Percentiles rank a stretch among this genome's conserved stretches.
These are phyloP conservation scores for Kwoniella dendrophila DNA, from an alignment of 768 basidiomycete genomes.

Conservation along the genomic window DNA sequence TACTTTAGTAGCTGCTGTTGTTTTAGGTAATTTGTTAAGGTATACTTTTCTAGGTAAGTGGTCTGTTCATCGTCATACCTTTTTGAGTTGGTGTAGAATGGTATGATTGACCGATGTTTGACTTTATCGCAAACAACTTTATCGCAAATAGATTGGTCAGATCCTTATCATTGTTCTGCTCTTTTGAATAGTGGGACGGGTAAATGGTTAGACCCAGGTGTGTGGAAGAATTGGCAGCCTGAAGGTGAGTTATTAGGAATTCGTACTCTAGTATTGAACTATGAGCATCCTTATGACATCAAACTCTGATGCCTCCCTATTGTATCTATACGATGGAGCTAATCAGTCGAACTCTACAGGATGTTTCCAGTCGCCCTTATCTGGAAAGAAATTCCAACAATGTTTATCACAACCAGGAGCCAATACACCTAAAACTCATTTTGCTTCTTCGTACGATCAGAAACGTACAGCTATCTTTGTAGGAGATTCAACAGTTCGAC, in stretches of 20 bases:
- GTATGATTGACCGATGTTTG: background rate
- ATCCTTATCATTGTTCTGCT: conserved; percentile 72
- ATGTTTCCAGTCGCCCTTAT: conserved; percentile 23
- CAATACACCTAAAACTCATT: conserved; percentile 22
- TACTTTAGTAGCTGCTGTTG: conserved; percentile 46
- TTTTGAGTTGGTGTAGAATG: background rate
- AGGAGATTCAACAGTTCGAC: conserved; percentile 81
- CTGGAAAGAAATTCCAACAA: conserved; percentile 12
- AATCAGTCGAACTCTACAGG: background rate
- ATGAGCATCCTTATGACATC: too few species aligned
- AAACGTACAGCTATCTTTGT: conserved; percentile 69
- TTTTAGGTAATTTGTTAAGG: conserved; percentile 52
- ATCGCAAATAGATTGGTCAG: conserved; percentile 65
- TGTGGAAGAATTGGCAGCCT: conserved; percentile 79
- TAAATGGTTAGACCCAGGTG: conserved; percentile 71
- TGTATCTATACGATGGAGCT: too few species aligned
- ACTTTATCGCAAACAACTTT: too few species aligned
- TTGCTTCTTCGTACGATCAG: conserved; percentile 45
- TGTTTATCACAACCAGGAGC: conserved; percentile 25
- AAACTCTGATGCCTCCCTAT: too few species aligned
- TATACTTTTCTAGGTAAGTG: conserved; percentile 55
- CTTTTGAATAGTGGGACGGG: conserved; percentile 65
- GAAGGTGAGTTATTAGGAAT: conserved; percentile 66
- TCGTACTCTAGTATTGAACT: too few species aligned
- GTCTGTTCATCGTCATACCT: background rate